Conservation (phyloP, 257 asterid species). For the Solanum megistacrolobum region DNA sequence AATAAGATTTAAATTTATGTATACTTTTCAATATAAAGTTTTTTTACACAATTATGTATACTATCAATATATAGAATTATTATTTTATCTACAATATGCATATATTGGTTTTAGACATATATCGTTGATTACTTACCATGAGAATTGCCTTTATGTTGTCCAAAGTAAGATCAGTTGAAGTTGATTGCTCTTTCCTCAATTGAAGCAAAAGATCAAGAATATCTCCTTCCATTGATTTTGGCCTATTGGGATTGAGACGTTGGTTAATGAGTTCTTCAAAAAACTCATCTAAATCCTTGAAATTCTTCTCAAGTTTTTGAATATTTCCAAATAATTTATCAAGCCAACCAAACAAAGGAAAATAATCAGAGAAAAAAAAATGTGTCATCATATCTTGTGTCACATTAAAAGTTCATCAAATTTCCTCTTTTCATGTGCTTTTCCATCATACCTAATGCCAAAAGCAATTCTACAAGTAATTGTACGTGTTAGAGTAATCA, state of each 20-base stretch:
- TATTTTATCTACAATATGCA: neutral
- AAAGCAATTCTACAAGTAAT: neutral
- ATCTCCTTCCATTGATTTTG: conserved; percentile 1
- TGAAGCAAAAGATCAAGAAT: conserved; percentile 12
- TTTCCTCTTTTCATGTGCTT: neutral
- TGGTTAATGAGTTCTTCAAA: conserved; percentile 17
- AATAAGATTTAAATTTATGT: too few species aligned
- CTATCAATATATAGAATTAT: neutral
- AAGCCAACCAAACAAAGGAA: conserved; percentile 14
- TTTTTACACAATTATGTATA: too few species aligned
- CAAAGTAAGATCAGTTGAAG: neutral
- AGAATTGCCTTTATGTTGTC: conserved; percentile 9
- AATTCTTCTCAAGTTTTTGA: neutral
- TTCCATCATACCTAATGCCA: neutral
- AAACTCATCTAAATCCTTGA: neutral
- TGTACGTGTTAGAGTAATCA: neutral
- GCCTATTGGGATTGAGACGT: neutral
- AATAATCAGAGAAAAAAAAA: conserved; percentile 7
- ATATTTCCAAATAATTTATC: neutral
- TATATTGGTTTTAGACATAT: neutral
- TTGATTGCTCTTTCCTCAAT: neutral
- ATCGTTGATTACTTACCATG: neutral
- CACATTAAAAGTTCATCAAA: neutral
- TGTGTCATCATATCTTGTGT: neutral
- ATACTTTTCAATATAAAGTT: too few species aligned